Evolutionary conservation across 768 basidiomycete genomes (phyloP), one percentile per base, ranked within the genome.

Genomic region (Tricholoma terreum): DNA sequence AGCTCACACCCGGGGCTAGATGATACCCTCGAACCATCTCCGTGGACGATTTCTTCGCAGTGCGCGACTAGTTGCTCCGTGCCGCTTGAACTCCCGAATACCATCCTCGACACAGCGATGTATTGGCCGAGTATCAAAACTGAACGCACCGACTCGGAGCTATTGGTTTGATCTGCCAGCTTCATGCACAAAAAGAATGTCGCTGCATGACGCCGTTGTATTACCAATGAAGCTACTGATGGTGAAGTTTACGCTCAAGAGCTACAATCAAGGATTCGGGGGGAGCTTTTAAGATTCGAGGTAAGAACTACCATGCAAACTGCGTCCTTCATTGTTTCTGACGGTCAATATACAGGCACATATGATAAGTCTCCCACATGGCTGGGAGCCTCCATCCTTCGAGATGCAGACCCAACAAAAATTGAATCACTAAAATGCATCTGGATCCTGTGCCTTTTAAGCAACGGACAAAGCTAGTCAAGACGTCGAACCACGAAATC

Each of bases 331-430:
- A 43, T 21, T 4, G 11, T 45, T 11, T 45, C n/a, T n/a, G n/a
- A n/a, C 43, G 24, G 21, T 22, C 21, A 7, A 24, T 45, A 24
- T 11, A 17, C 45, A 74, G 73, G 64, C 6, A 58, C 63, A 4
- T 72, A 71, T 52, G 61, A 68, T 22, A 67, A 65, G 1, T 71
- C 72, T 3, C 66, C 52, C 31, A 69, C 68, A 15, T 74, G 73
- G 73, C 71, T 73, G n/a, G 72, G 72, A 56, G 71, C 66, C 1
- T 61, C 61, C n/a, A 70, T 74, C 3, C 55, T 69, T 17, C 71
- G 71, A 5, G 55, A 55, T 15, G 53, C 15, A 22, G 21, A 36
- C 19, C 21, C 2, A 27, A 27, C 30, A n/a, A 36, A 30, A 27
- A 12, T n/a, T 2, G 24, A 53, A 11, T 43, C 42, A 6, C 50